A percentile compares a stretch with the other conserved stretches of the same genome.
These are phyloP conservation scores for Candida morakotiae DNA, from an alignment of 805 yeast genomes.

Conservation along the genomic window DNA sequence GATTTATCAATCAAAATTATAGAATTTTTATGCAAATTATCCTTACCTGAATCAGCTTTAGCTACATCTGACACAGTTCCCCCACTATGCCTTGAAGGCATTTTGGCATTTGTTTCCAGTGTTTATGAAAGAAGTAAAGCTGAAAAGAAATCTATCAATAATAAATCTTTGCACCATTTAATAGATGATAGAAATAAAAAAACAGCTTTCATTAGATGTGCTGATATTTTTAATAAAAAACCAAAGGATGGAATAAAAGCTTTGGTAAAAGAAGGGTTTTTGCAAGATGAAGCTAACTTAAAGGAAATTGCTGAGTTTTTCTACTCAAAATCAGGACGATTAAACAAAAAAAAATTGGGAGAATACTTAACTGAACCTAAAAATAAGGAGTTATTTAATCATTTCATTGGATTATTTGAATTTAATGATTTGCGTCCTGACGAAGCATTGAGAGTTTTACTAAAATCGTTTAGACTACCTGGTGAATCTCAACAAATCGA, in stretches of 20 bases:
- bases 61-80: conserved; percentile 84
- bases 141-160: conserved; percentile 6
- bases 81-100: conserved; percentile 87
- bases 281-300: conserved; percentile 43
- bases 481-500: conserved; percentile 98
- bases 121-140: conserved; percentile 48
- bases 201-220: conserved; percentile 71
- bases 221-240: conserved; percentile 70
- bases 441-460: conserved; percentile 80
- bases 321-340: conserved; percentile 70
- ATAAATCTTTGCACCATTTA: conserved; percentile 22
- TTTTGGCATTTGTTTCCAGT: conserved; percentile 65
- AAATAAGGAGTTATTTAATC: conserved; percentile 53
- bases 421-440: conserved; percentile 81
- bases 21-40: conserved; percentile 67
- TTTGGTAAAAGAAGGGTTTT: conserved; percentile 63
- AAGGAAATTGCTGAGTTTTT: conserved; percentile 72
- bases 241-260: conserved; percentile 72
- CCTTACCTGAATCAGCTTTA: conserved; percentile 81
- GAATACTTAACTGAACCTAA: conserved; percentile 77
- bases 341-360: conserved; percentile 86
- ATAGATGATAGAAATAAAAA: conserved; percentile 51
- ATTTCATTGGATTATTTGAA: conserved; percentile 69
- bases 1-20: conserved; percentile 69
- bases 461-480: conserved; percentile 84